Evolutionary conservation across 257 asterid species (phyloP).

Genomic region (Forsythia viridissima): DNA sequence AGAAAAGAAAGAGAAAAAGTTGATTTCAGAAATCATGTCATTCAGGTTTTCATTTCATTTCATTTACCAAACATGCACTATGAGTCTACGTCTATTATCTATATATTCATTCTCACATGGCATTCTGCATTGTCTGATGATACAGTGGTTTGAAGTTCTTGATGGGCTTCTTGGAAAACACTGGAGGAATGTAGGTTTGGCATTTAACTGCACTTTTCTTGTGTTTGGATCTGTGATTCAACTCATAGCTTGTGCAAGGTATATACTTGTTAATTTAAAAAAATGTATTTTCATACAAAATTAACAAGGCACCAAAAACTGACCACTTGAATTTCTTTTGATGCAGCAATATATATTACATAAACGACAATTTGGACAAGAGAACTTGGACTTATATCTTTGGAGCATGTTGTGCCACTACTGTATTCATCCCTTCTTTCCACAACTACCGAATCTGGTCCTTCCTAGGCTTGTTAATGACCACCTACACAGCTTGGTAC

Average conservation of each 20-base stretch:
- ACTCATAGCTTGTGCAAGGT: constrained; percentile 99
- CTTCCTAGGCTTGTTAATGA: constrained; percentile 81
- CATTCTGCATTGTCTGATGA: too few species aligned
- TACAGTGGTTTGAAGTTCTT: constrained; percentile 97
- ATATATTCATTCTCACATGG: too few species aligned
- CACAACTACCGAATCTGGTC: constrained; percentile 97
- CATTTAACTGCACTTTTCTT: constrained; percentile 91
- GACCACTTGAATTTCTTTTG: not conserved
- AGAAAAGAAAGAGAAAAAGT: constrained; percentile 86
- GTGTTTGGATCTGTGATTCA: constrained; percentile 96
- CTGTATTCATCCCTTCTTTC: constrained; percentile 90
- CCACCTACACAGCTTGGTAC: constrained; percentile 96
- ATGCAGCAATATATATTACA: constrained; percentile 93
- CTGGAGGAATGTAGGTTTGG: constrained; percentile 98
- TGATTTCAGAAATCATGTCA: constrained; percentile 85
- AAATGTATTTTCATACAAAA: not conserved
- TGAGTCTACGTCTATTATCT: too few species aligned
- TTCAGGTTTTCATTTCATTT: constrained; percentile 52
- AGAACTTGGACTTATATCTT: constrained; percentile 93
- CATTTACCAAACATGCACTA: too few species aligned
- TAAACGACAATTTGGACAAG: constrained; percentile 95
- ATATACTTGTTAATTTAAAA: not conserved
- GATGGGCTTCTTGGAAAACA: constrained; percentile 88
- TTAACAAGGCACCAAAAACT: not conserved
- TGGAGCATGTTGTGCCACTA: constrained; percentile 95